Evolutionary conservation across 371 early-diverging fungal species (phyloP), one percentile per base, ranked within the genome.

Genomic region (Zychaea mexicana): DNA sequence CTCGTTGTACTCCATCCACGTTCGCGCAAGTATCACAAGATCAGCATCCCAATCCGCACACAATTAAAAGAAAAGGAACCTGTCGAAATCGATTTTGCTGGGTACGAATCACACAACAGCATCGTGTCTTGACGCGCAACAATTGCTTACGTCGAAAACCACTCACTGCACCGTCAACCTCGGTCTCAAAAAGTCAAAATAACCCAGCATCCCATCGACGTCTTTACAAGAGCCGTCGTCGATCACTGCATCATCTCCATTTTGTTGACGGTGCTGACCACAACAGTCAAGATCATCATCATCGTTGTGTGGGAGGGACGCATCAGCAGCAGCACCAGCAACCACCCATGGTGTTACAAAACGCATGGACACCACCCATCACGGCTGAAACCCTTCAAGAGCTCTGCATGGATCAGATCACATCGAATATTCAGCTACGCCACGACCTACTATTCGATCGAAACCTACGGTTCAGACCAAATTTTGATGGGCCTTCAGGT

Each of bases 361-460:
- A 36, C n/a, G 59, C 42, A 4, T 73, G 73, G 73, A 64, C 52
- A 17, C 77, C 74, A 8, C 74, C 77, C 9, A 77, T 77, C 30
- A 77, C 67, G 28, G 62, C 74, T 28, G 67, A 71, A 26, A 65
- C 73, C 6, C 58, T 77, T 19, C 49, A 67, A 21, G 77, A 77
- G 33, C 32, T 77, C 1, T 62, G 89, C 31, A 63, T 90, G 58
- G 72, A 82, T 17, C 89, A 88, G 68, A 88, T 92, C 19, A 76
- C 87, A 57, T 73, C 79, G 27, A 90, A 88, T 63, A 75, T 87
- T 15, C 93, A 92, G 55, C 80, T 92, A 8, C 84, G 93, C 9
- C 93, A 92, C 68, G 93, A 92, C 65, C 69, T 92, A 24, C 69
- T 86, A 31, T 90, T 92, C 67, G 92, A 92, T 61, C 87, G 89